A percentile compares a stretch with the other conserved stretches of the same genome.
Conservation (phyloP, 441 rosid species). For the Melianthus villosus region DNA sequence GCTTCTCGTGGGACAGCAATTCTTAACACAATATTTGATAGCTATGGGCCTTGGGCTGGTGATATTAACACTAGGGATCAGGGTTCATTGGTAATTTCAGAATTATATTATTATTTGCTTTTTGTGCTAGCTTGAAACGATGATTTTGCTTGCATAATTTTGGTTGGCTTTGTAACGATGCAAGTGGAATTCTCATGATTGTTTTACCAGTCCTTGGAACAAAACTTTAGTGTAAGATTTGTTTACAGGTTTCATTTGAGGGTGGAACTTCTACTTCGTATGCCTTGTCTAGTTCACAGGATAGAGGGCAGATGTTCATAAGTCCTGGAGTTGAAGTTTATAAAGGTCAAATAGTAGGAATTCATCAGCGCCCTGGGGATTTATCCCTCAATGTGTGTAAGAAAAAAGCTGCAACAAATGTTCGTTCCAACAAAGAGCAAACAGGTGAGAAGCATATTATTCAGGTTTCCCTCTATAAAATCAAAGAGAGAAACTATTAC, state of each 20-base stretch:
- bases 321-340: slow-evolving; percentile 67
- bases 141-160: no score
- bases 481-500: background rate
- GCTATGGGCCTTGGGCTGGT: slow-evolving; percentile 89
- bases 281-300: slow-evolving; percentile 72
- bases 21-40: slow-evolving; percentile 76
- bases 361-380: slow-evolving; percentile 88
- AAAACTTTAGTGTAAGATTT: slow-evolving; percentile 8
- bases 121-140: background rate
- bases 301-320: slow-evolving; percentile 88
- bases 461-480: no score
- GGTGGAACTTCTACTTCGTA: slow-evolving; percentile 71
- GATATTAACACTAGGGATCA: slow-evolving; percentile 71
- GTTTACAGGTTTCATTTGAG: slow-evolving; percentile 78
- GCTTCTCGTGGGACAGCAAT: slow-evolving; percentile 96
- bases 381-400: slow-evolving; percentile 75
- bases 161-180: no score
- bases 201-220: background rate
- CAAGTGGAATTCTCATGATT: background rate
- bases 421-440: slow-evolving; percentile 78
- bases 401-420: slow-evolving; percentile 90
- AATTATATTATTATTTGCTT: background rate
- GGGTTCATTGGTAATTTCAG: slow-evolving; percentile 68
- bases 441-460: slow-evolving; percentile 45
- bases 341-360: slow-evolving; percentile 84